Conservation (phyloP, 1,284 basidiomycete genomes). For the Boletus sp. region DNA sequence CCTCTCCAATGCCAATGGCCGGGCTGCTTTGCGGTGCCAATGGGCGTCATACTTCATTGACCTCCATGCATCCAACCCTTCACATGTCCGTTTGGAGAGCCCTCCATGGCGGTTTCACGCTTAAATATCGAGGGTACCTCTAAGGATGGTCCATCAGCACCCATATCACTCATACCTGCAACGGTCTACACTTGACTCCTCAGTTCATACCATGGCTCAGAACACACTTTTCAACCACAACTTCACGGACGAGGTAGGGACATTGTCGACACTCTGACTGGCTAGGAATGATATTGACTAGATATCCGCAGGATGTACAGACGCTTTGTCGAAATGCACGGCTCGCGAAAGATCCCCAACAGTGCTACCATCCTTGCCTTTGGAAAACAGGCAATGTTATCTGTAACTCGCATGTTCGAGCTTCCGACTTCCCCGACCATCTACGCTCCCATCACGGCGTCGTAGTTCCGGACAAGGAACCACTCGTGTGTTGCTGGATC, state of each 20-base stretch:
- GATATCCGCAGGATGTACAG: conserved; percentile 9
- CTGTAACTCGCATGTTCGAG: conserved; percentile 11
- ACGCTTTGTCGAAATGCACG: conserved; percentile 1
- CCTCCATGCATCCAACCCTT: conserved; percentile 19
- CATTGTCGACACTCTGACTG: not conserved
- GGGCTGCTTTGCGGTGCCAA: conserved; percentile 16
- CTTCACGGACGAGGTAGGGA: conserved; percentile 22
- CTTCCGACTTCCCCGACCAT: conserved; percentile 22
- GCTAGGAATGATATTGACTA: conserved; percentile 5
- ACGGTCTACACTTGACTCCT: not conserved
- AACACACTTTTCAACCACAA: accelerated
- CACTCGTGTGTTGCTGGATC: conserved; percentile 18
- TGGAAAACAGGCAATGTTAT: conserved; percentile 6
- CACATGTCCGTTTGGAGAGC: conserved; percentile 23
- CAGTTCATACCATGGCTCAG: no score
- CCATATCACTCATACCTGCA: conserved; percentile 4
- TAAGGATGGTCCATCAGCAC: conserved; percentile 9
- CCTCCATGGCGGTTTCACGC: conserved; percentile 17
- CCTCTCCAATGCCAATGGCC: conserved; percentile 16
- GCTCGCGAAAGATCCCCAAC: not conserved
- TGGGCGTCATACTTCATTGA: conserved; percentile 6
- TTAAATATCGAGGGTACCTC: conserved; percentile 22
- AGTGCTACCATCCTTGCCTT: conserved; percentile 13
- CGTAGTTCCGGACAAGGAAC: conserved; percentile 13
- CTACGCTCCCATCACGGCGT: conserved; percentile 22